Conservation (phyloP, 164 flowering plant species). For the Macadamia tetraphylla region DNA sequence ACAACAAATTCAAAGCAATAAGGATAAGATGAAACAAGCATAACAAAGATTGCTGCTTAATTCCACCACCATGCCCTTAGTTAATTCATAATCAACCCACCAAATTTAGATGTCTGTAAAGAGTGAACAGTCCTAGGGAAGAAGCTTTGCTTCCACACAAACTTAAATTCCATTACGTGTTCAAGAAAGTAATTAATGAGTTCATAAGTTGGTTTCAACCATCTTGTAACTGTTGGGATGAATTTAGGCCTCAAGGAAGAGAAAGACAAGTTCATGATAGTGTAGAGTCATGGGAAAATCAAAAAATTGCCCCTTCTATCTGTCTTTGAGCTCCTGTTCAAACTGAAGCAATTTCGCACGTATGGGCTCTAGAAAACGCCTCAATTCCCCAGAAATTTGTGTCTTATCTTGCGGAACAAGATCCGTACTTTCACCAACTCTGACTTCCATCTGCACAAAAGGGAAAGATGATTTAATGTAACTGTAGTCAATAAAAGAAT, state of each 20-base stretch:
- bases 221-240: no score
- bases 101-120: no score
- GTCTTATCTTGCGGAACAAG: conserved; percentile 42
- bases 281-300: background rate
- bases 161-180: background rate
- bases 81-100: no score
- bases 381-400: conserved; percentile 50
- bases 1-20: no score
- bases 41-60: no score
- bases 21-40: no score
- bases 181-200: background rate
- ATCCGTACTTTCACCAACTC: conserved; percentile 56
- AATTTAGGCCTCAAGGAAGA: no score
- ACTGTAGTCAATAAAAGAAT: no score
- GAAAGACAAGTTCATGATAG: background rate
- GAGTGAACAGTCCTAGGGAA: background rate
- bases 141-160: background rate
- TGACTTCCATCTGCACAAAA: conserved; percentile 54
- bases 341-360: conserved; percentile 65
- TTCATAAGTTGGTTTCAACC: background rate
- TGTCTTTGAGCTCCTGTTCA: conserved; percentile 77
- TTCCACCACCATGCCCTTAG: no score
- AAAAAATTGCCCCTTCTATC: conserved; percentile 28
- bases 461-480: background rate
- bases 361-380: conserved; percentile 64